A percentile compares a stretch with the other conserved stretches of the same genome.
These are phyloP conservation scores for Russula dissimulans DNA, from an alignment of 768 basidiomycete species.

Conservation along the genomic window DNA sequence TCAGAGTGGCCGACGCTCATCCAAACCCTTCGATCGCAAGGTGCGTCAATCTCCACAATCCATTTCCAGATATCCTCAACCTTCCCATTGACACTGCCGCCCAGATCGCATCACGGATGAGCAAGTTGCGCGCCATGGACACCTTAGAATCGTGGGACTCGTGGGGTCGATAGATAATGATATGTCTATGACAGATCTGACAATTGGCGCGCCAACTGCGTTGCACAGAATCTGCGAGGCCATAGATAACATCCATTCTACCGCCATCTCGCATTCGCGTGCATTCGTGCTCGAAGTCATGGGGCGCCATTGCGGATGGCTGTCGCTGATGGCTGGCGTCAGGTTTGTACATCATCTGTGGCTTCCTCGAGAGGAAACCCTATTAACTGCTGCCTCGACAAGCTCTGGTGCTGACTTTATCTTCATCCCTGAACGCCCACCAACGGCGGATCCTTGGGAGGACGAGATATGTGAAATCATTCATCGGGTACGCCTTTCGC, in stretches of 20 bases:
- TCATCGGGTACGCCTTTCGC: conserved; percentile 45
- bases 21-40: conserved; percentile 50
- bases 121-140: conserved; percentile 60
- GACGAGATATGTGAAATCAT: conserved; percentile 84
- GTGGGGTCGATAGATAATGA: conserved; percentile 99
- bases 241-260: conserved; percentile 97
- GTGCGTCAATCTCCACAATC: conserved; percentile 29
- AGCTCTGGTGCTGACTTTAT: conserved; percentile 93
- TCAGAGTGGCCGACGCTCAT: conserved; percentile 91
- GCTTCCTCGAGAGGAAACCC: background rate
- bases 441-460: conserved; percentile 74
- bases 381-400: background rate
- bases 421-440: conserved; percentile 94
- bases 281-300: conserved; percentile 99
- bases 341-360: conserved; percentile 40
- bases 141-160: conserved; percentile 94
- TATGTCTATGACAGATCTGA: conserved; percentile 96
- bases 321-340: conserved; percentile 87
- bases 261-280: conserved; percentile 89
- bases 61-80: background rate
- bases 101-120: conserved; percentile 66
- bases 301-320: conserved; percentile 99
- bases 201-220: conserved; percentile 93
- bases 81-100: background rate
- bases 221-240: conserved; percentile 95